Conservation (phyloP, 2,329 filamentous ascomycete genomes). For the Aschersonia sp. region DNA sequence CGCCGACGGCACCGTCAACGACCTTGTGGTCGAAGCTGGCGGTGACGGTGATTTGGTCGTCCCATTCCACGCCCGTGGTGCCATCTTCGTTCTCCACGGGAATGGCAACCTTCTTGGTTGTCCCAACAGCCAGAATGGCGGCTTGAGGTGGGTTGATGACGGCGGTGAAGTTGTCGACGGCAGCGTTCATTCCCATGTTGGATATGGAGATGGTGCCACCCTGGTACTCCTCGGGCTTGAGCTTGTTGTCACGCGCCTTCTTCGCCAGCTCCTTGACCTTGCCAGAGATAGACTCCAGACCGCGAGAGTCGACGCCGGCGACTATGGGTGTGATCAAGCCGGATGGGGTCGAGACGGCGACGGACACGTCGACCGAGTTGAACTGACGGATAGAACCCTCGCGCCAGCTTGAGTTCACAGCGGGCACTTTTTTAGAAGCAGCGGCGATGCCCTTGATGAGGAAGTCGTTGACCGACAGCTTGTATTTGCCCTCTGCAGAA, state of each 20-base stretch:
- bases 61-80: constrained; percentile 64
- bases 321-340: constrained; percentile 98
- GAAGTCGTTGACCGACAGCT: constrained; percentile 99
- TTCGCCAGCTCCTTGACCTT: constrained; percentile 95
- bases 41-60: constrained; percentile 92
- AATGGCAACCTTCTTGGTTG: constrained; percentile 87
- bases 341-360: constrained; percentile 83
- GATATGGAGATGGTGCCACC: constrained; percentile 98
- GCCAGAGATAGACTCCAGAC: constrained; percentile 75
- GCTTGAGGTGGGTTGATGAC: constrained; percentile 99
- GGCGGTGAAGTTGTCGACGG: constrained; percentile 92
- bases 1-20: constrained; percentile 88
- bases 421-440: constrained; percentile 84
- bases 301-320: constrained; percentile 72
- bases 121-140: constrained; percentile 86
- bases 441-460: constrained; percentile 89
- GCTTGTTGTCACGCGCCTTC: constrained; percentile 90
- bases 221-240: constrained; percentile 99
- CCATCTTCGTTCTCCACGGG: constrained; percentile 78
- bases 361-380: constrained; percentile 86
- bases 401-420: constrained; percentile 92
- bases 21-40: constrained; percentile 99
- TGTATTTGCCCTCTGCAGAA: constrained; percentile 83
- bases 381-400: constrained; percentile 84
- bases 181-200: constrained; percentile 99